Conservation (phyloP, 768 basidiomycete genomes). For the Lentinula sp. region DNA sequence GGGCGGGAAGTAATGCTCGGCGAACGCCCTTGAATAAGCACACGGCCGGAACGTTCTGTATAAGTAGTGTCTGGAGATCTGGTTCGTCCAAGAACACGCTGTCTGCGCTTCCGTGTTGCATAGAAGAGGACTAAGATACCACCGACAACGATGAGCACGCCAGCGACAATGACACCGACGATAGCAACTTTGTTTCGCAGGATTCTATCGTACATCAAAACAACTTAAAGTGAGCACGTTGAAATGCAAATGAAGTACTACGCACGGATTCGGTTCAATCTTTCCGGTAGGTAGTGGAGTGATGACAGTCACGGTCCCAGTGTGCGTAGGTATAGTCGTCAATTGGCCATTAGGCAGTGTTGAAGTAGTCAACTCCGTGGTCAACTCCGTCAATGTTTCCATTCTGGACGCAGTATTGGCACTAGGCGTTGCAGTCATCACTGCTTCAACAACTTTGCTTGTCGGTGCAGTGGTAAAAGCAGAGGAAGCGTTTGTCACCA, state of each 20-base stretch:
- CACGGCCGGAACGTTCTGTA: neutral
- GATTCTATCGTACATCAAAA: neutral
- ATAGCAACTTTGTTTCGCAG: constrained; percentile 3
- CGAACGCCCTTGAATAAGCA: neutral
- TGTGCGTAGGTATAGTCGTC: neutral
- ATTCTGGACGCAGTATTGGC: neutral
- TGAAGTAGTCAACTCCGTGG: neutral
- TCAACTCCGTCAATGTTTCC: neutral
- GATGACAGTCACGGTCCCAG: neutral
- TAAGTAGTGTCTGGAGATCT: neutral
- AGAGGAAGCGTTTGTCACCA: neutral
- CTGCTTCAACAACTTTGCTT: neutral
- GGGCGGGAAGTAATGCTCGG: neutral
- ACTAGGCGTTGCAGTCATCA: neutral
- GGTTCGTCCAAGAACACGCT: neutral
- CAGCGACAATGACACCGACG: neutral
- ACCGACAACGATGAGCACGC: neutral
- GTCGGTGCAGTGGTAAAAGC: neutral
- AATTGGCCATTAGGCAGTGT: neutral
- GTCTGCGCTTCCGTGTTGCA: neutral
- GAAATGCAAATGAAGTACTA: neutral
- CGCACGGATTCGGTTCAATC: neutral
- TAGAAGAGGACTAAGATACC: neutral
- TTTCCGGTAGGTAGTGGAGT: constrained; percentile 1
- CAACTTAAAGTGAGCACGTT: neutral